Evolutionary conservation across 1,284 basidiomycete genomes (phyloP).

Genomic region (Leccinum fallax): DNA sequence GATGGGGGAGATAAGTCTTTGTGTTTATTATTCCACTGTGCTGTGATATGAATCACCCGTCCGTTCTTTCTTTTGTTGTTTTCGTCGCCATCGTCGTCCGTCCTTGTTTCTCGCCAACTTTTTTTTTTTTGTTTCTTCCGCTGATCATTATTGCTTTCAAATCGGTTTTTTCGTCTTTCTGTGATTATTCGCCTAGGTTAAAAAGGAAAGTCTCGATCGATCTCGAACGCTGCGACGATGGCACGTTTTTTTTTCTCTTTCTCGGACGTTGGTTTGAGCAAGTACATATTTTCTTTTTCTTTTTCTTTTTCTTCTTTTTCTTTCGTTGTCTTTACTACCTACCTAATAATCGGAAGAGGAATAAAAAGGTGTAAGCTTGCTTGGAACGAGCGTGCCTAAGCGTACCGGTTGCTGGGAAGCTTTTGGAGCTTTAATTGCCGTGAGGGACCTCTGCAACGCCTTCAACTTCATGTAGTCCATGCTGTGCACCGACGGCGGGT

Average conservation of each 20-base stretch:
- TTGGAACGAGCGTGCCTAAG: background rate
- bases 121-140: background rate
- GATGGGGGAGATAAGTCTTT: slow-evolving; percentile 33
- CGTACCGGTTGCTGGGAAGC: background rate
- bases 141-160: slow-evolving; percentile 39
- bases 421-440: no score
- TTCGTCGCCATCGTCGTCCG: background rate
- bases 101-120: slow-evolving; percentile 2
- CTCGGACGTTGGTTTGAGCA: slow-evolving; percentile 3
- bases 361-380: slow-evolving; percentile 10
- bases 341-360: slow-evolving; percentile 11
- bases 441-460: no score
- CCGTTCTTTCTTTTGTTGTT: background rate
- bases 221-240: slow-evolving; percentile 4
- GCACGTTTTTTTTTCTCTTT: background rate
- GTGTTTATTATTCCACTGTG: slow-evolving; percentile 7
- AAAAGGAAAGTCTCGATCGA: slow-evolving; percentile 12
- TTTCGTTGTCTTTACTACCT: slow-evolving; percentile 2
- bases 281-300: no score
- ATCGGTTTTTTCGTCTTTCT: slow-evolving; percentile 4
- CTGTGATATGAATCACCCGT: slow-evolving; percentile 15
- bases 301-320: background rate
- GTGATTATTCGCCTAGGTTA: slow-evolving; percentile 18
- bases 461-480: no score
- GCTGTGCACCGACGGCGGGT: no score